A percentile compares a stretch with the other conserved stretches of the same genome.
phyloP scores from a whole-genome alignment of 257 asterid genomes.

The Solanum clarkiae region DNA sequence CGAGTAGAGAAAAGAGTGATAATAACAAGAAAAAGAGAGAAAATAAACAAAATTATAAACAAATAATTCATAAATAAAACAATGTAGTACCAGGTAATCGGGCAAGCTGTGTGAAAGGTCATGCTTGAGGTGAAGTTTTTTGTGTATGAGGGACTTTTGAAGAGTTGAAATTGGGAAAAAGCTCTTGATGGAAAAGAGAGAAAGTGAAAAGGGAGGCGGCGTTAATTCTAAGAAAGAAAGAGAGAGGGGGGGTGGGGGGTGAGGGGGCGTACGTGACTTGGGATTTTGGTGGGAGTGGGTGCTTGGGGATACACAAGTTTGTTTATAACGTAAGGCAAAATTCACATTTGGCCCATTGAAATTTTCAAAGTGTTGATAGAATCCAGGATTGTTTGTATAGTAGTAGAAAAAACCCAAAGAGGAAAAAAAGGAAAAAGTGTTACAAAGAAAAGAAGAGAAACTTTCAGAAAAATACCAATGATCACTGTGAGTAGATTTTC shows the following conservation, averaged over 20 bases:
- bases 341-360: constrained; percentile 4
- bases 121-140: constrained; percentile 17
- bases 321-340: not conserved
- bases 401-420: not conserved
- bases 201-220: too few relatives aligned
- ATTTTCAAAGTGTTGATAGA: not conserved
- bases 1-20: not conserved
- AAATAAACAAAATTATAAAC: not conserved
- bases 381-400: not conserved
- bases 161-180: constrained; percentile 7
- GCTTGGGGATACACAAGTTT: constrained; percentile 1
- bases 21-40: not conserved
- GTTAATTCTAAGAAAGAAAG: not conserved
- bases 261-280: not conserved
- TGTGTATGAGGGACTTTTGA: not conserved
- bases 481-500: not conserved
- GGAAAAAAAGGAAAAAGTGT: not conserved
- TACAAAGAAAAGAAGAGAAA: not conserved
- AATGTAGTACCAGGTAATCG: constrained; percentile 80
- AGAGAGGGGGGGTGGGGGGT: not conserved
- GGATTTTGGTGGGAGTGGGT: not conserved
- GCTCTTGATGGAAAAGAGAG: not conserved
- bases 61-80: not conserved
- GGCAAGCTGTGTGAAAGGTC: constrained; percentile 99
- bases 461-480: not conserved